Evolutionary conservation across 441 rosid genomes (phyloP).

Genomic region (Brassica balearica): DNA sequence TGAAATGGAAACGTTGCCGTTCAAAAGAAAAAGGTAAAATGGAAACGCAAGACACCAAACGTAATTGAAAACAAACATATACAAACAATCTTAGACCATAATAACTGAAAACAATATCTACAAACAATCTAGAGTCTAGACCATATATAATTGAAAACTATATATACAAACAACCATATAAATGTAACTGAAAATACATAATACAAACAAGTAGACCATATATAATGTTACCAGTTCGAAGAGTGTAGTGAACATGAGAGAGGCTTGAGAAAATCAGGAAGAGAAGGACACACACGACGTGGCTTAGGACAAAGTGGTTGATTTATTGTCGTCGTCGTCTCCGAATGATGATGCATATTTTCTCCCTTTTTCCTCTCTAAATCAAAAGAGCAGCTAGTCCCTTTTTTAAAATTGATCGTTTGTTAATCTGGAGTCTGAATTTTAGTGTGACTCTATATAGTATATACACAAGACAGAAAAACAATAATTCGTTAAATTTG

Average conservation of each 20-base stretch:
- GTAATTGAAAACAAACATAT: background rate
- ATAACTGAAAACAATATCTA: background rate
- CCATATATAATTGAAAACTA: background rate
- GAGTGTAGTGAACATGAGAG: constrained; percentile 62
- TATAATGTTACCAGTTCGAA: constrained; percentile 37
- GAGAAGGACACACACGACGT: constrained; percentile 59
- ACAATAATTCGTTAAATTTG: background rate
- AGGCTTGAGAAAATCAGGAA: constrained; percentile 69
- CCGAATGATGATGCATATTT: constrained; percentile 53
- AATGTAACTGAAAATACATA: background rate
- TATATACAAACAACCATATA: background rate
- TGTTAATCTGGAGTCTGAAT: constrained; percentile 15
- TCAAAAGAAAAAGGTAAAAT: background rate
- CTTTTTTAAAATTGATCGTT: background rate
- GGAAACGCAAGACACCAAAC: background rate
- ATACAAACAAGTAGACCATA: background rate
- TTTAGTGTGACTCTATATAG: constrained; percentile 1
- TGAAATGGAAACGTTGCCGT: background rate
- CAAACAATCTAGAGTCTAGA: background rate
- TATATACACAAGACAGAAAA: background rate
- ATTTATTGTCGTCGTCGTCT: constrained; percentile 35
- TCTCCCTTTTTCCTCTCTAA: background rate
- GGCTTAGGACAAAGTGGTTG: constrained; percentile 78
- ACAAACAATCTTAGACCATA: background rate
- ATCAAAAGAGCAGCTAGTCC: background rate